A percentile compares a stretch with the other conserved stretches of the same genome.
phyloP scores from a whole-genome alignment of 768 basidiomycete genomes.

The Trametes villosa region DNA sequence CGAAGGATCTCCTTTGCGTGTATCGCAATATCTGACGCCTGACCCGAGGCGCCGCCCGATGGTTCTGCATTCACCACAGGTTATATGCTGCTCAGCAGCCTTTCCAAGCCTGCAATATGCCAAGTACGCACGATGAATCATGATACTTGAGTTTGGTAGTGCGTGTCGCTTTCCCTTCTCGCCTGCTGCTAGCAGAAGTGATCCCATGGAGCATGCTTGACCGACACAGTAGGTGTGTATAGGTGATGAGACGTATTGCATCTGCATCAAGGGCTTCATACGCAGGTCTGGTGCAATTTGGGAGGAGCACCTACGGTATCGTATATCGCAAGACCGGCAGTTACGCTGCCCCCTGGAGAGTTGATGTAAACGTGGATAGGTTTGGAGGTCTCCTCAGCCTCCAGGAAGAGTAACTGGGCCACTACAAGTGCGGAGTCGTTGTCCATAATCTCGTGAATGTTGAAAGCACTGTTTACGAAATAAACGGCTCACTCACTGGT shows the following conservation, averaged over 20 bases:
- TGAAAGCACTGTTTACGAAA: background rate
- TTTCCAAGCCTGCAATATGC: no score
- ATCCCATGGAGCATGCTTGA: conserved; percentile 96
- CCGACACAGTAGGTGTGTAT: conserved; percentile 98
- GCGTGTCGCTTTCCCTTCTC: conserved; percentile 91
- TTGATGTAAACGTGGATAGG: conserved; percentile 98
- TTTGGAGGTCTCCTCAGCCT: conserved; percentile 92
- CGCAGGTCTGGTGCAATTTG: background rate
- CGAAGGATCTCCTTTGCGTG: conserved; percentile 96
- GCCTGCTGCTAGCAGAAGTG: conserved; percentile 86
- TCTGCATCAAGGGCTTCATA: conserved; percentile 65
- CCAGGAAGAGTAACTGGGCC: conserved; percentile 92
- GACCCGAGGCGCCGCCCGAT: conserved; percentile 93
- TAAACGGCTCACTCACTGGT: conserved; percentile 59
- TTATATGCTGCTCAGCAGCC: no score
- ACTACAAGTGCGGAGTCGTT: conserved; percentile 87
- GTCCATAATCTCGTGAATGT: conserved; percentile 72
- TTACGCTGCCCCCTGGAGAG: conserved; percentile 94
- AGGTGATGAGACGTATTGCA: conserved; percentile 88
- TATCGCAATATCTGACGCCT: conserved; percentile 96
- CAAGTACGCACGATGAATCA: conserved; percentile 87
- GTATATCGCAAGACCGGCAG: conserved; percentile 95
- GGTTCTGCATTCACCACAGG: no score
- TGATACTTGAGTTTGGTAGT: conserved; percentile 92
- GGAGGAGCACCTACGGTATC: conserved; percentile 72